These are phyloP conservation scores for Ophiocordyceps camponoti-saundersi DNA, from an alignment of 2,329 filamentous ascomycete genomes.

Conservation along the genomic window DNA sequence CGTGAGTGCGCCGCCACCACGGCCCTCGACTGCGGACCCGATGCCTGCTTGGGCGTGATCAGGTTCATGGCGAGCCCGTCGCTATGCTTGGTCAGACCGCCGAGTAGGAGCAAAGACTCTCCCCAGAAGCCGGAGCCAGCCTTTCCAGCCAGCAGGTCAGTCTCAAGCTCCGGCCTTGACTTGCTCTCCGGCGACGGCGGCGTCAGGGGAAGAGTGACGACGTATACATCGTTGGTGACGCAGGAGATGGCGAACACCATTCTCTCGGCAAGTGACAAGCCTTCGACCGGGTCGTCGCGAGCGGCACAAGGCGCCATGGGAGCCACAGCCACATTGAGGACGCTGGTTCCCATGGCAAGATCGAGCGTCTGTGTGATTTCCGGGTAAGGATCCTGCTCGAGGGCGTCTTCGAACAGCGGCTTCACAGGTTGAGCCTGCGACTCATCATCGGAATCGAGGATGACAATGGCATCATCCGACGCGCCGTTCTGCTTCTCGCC, in stretches of 20 bases:
- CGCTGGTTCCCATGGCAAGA: slow-evolving; percentile 38
- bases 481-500: slow-evolving; percentile 34
- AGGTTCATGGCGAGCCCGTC: slow-evolving; percentile 39
- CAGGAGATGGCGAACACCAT: slow-evolving; percentile 46
- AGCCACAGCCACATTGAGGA: slow-evolving; percentile 37
- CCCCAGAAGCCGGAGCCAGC: slow-evolving; percentile 47
- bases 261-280: slow-evolving; percentile 31
- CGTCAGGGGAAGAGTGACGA: slow-evolving; percentile 42
- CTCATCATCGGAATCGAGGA: slow-evolving; percentile 48
- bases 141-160: slow-evolving; percentile 31
- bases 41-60: slow-evolving; percentile 20
- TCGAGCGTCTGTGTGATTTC: slow-evolving; percentile 44
- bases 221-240: slow-evolving; percentile 35
- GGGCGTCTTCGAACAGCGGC: slow-evolving; percentile 38
- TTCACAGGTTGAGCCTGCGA: slow-evolving; percentile 28
- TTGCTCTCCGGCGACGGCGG: slow-evolving; percentile 46
- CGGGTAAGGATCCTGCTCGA: slow-evolving; percentile 31
- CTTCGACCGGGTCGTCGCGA: slow-evolving; percentile 27
- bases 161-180: slow-evolving; percentile 32
- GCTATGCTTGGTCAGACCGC: slow-evolving; percentile 33
- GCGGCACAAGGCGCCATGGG: slow-evolving; percentile 31
- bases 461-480: slow-evolving; percentile 37
- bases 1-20: slow-evolving; percentile 44
- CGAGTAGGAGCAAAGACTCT: slow-evolving; percentile 36
- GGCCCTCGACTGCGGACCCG: slow-evolving; percentile 22